Base-by-base conservation (phyloP, 805 yeast genomes). In the Blastobotrys peoriensis region DNA sequence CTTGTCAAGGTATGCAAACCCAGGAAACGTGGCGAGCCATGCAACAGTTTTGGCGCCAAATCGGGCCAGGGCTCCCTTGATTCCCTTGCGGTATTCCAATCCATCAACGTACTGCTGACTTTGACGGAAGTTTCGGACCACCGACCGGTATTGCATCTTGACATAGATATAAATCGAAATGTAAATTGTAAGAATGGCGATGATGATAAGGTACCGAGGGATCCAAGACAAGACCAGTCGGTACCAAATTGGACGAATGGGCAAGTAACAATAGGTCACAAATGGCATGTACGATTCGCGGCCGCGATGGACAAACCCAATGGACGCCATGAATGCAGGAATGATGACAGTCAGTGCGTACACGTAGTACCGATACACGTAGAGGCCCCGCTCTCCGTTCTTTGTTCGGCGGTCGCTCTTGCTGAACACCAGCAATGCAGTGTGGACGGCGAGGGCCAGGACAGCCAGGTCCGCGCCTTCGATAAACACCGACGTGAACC, bases 401-500 rank as follows among this genome's bases (percentile, higher is more conserved):
- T 64, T 64, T 19, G 65, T 60, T 46, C 65, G 60, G 46, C 71
- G 69, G 22, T 68, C 70, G 30, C 8, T 13, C 1, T 91, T 86
- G 47, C 69, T 68, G 61, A 86, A 84, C 3, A 88, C 82, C 23
- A 86, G 65, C 36, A 87, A 58, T 21, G 79, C 86, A 6, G 91
- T 83, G 63, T 88, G 96, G 13, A 87, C 64, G 1, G 96, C 95
- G 64, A 88, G 83, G 28, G 82, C 73, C 25, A 86, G 66, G 42
- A 87, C 88, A 15, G 93, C 88, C 28, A 86, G 58, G 63, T 88
- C 97, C 1, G 89, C 87, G 17, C 95, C 95, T 62, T 86, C 94
- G 10, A 84, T 82, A 18, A 86, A 73, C 33, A 80, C 71, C 2
- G 89, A 85, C 1, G 95, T 83, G 62, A 86, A 79, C 69, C 84